Evolutionary conservation across 805 yeast genomes (phyloP), one percentile per base, ranked within the genome.

Genomic region (Priceomyces castillae): DNA sequence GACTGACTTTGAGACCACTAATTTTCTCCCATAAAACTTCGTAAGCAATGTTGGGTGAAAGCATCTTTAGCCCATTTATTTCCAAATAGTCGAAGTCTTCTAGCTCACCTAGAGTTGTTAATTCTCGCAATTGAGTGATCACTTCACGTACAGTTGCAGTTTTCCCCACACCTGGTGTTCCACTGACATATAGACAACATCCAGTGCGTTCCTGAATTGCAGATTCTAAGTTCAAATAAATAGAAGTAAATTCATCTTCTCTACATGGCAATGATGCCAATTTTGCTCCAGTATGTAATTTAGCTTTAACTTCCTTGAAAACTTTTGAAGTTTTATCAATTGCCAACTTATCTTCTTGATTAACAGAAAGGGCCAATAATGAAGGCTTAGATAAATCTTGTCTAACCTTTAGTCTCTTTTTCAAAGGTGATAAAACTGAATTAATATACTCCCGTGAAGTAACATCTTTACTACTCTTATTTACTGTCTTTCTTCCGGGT

Each of bases 141-240:
- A 86, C 97, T 56, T 90, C 96, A 42, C 96, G 68, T 2, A 92
- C 82, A 0, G 98, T 92, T 3, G 95, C 94, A 0, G 99, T 92
- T 59, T 94, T 94, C 10, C 99, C 99, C 2, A 95, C 92, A 7
- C 99, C 99, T 0, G 99, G 99, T 0, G 97, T 89, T 3, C 99
- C 99, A 62, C 96, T 88, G 9, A 94, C 81, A 58, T 90, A 94
- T 4, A 94, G 64, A 51, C 96, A 88, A 6, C 90, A 77, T 0
- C 98, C 97, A 1, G 84, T 76, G 34, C 78, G 77, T 12, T 83
- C 76, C 37, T 73, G 73, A 26, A 92, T 78, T 0, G 96, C 86
- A 36, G 80, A 73, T 52, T 89, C 90, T 3, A 94, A 60, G 34
- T 81, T 79, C 35, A 78, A 58, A 59, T 82, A 87, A 3, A 94